Base-by-base conservation (phyloP, 1,284 basidiomycete species). In the Sphaerobolus stellatus region DNA sequence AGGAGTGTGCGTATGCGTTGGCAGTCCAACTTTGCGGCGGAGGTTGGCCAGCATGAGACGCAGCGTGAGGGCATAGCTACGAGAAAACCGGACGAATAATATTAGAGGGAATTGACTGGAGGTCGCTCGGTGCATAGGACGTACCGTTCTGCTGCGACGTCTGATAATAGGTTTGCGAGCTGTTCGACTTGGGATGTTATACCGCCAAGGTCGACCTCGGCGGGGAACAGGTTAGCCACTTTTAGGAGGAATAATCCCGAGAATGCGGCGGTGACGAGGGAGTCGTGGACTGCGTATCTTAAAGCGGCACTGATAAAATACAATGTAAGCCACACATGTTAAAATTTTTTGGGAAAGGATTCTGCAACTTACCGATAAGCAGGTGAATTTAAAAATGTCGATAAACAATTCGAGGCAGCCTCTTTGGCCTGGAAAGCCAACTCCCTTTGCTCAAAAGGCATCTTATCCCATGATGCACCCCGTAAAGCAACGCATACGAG, bases 401-500 rank as follows among this genome's bases (percentile, higher is more conserved):
- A 81, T 34, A 97, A 74, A 68, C 92, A 94, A 54, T 85, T 86
- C 49, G 88, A 84, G 2, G 94, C 94, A 0, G 92, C 90, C 62
- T 95, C 90, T 70, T 94, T 95, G 7, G 93, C 94, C 64, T 94
- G 89, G 75, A 96, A 94, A 6, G 94, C 94, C 41, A 97, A 80
- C 68, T 96, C 93, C 30, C 91, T 84, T 68, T 96, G 94, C 66
- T 95, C 94, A 56, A 90, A 91, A 1, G 90, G 84, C 87, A 96
- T 94, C 71, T 93, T 94, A 64, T 96, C 92, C 90, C 93, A 96
- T 9, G 90, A 85, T 36, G 88, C 90, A 5, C 94, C 94, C 54
- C 94, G 83, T 33, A 97, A 76, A 8, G 92, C 93, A 5, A 95
- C 89, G 65, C 94, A 96, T 28, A 94, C 88, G 30, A 95, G 83